Base-by-base conservation (phyloP, 306 rosid species). In the Luffa acutangula region DNA sequence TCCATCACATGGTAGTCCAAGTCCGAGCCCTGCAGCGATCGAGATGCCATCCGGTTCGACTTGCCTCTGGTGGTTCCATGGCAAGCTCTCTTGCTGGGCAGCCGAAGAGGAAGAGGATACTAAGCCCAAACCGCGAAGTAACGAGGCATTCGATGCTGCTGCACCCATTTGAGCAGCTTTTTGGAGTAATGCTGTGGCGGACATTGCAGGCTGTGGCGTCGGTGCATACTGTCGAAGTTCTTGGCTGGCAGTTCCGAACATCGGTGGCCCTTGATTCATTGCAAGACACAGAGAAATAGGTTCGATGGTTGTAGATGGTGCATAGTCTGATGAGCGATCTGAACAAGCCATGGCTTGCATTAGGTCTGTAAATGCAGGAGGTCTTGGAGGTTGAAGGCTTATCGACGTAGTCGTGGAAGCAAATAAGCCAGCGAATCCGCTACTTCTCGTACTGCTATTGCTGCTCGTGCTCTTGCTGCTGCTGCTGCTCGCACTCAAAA, bases 101-200 rank as follows among this genome's bases (percentile, higher is more conserved):
- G 91, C 60, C 7, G 91, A 45, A n/a, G 97, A 77, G 0, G 93
- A 81, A 12, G 97, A 90, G 0, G 97, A 79, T 75, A 93, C 84
- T 0, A 91, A 74, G n/a, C 98, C 97, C 7, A 94, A 82, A 6
- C 97, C 96, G 0, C 94, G 92, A 43, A 94, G 93, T 79, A 94
- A 79, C 0, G 98, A 90, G 51, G 89, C 89, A 49, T 87, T 92
- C 9, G 98, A 78, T 21, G 93, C 87, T 4, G 93, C 92, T 1
- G 96, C 86, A 2, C 96, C 96, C 94, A 94, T 90, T 82, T 94
- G 97, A 75, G 98, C 97, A n/a, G 98, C 98, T 67, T 94, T 94
- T 89, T 94, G 98, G 6, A 94, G 96, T 42, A 94, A 80, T 15
- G 98, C 98, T 1, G 98, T 94, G 42, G 98, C 98, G 3, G 98